phyloP scores from a whole-genome alignment of 2,329 filamentous ascomycete species.

The Scytalidium sp. region DNA sequence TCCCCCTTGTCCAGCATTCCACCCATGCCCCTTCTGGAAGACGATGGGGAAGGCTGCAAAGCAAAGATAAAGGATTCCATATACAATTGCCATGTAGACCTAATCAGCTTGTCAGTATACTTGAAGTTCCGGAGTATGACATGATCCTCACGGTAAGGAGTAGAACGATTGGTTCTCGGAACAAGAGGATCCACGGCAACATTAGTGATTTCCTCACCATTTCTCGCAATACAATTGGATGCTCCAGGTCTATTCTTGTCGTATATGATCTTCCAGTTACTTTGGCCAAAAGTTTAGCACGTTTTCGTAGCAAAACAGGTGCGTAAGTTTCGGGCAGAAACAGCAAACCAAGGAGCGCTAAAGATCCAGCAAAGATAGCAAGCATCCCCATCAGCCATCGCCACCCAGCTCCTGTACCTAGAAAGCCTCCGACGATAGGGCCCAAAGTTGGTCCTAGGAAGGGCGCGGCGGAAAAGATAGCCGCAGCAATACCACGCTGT shows the following conservation, averaged over 20 bases:
- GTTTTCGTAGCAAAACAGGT: conserved; percentile 49
- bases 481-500: conserved; percentile 74
- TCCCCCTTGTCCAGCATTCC: conserved; percentile 73
- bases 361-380: no score
- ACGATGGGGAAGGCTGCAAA: conserved; percentile 82
- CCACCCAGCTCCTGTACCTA: conserved; percentile 71
- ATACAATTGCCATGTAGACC: conserved; percentile 52
- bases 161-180: conserved; percentile 32
- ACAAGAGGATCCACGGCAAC: no score
- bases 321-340: conserved; percentile 58
- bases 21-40: conserved; percentile 68
- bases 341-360: no score
- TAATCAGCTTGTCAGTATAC: no score
- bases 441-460: conserved; percentile 58
- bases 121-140: conserved; percentile 33
- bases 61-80: conserved; percentile 81
- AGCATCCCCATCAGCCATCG: no score
- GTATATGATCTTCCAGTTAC: conserved; percentile 52
- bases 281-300: conserved; percentile 46
- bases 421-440: conserved; percentile 68
- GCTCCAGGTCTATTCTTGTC: no score
- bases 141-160: conserved; percentile 50
- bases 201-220: no score
- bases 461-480: conserved; percentile 64
- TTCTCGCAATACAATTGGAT: no score